Evolutionary conservation across 2,329 filamentous ascomycete species (phyloP).

Genomic region (Ascochyta fabae): DNA sequence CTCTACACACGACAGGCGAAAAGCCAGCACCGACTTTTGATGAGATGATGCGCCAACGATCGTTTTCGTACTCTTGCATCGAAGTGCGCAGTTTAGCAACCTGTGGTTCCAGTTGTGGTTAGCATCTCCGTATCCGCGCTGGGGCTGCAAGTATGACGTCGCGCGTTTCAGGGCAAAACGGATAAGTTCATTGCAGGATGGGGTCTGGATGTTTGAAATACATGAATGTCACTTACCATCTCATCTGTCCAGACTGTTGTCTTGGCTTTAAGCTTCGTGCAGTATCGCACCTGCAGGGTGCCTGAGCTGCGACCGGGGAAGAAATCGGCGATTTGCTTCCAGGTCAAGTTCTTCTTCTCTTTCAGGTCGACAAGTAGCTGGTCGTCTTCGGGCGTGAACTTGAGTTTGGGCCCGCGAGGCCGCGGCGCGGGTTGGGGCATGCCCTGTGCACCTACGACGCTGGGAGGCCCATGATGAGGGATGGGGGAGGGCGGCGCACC

Average conservation of each 20-base stretch:
- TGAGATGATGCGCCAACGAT: slow-evolving; percentile 91
- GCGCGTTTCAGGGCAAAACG: slow-evolving; percentile 40
- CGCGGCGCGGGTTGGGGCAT: slow-evolving; percentile 84
- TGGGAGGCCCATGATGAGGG: slow-evolving; percentile 70
- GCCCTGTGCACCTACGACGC: slow-evolving; percentile 82
- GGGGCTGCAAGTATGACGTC: slow-evolving; percentile 42
- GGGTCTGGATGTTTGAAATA: slow-evolving; percentile 8
- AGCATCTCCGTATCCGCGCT: slow-evolving; percentile 37
- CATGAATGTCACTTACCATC: slow-evolving; percentile 67
- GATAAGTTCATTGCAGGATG: slow-evolving; percentile 3
- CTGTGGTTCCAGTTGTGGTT: slow-evolving; percentile 56
- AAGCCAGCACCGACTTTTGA: slow-evolving; percentile 91
- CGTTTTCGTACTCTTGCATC: slow-evolving; percentile 84
- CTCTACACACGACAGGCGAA: slow-evolving; percentile 84
- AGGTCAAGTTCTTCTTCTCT: slow-evolving; percentile 92
- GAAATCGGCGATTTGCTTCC: slow-evolving; percentile 97
- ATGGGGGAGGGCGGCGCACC: slow-evolving; percentile 45
- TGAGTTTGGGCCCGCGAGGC: slow-evolving; percentile 86
- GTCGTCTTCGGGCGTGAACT: slow-evolving; percentile 93
- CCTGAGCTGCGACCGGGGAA: slow-evolving; percentile 90
- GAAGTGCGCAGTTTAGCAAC: slow-evolving; percentile 78
- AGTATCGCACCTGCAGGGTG: slow-evolving; percentile 91
- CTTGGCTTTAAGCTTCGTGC: slow-evolving; percentile 93
- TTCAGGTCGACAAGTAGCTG: slow-evolving; percentile 87
- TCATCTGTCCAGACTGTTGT: slow-evolving; percentile 93